Evolutionary conservation across 148 eudicot species (phyloP), one percentile per base, ranked within the genome.

Genomic region (Selenicereus undatus): DNA sequence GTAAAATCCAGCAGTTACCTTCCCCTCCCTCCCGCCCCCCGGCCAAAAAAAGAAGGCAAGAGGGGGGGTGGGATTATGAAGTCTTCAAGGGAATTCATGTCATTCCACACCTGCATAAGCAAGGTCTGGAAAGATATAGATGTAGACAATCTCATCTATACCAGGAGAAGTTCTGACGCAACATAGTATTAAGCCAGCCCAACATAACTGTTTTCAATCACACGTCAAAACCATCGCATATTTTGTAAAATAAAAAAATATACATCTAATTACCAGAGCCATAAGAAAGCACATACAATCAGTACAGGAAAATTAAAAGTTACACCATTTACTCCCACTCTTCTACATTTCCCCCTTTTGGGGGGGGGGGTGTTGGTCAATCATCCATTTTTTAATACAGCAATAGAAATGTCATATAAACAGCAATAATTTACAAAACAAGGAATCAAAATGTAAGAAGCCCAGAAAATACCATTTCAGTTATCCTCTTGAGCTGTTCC

Each of bases 401-500:
- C 5, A 2, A 29, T 76, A 30, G 8, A 73, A 24, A 42, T 73
- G 76, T 50, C 77, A 50, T 16, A 54, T 1, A 56, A 35, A 11
- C 5, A 3, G 60, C 35, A 75, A 76, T 12, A 13, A 27, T 1
- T 20, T 0, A 17, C 22, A 36, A 20, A 17, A 7, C 3, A 72
- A 27, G 75, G 60, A 51, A 50, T 26, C 10, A 26, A 64, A 24
- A 60, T 48, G 16, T 5, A 36, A 72, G 21, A 65, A 27, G 72
- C 27, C 69, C 36, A 51, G 74, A 39, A 17, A 18, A 85, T 85
- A 93, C 99, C 99, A 93, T 91, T 76, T 89, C 93, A 76, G 91
- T 90, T 22, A 93, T 88, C 76, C 89, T 88, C 89, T 87, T 88
- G 24, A 95, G 90, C 66, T 92, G 98, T 24, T 89, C 95, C 9